A percentile compares a stretch with the other conserved stretches of the same genome.
phyloP scores from a whole-genome alignment of 2,329 filamentous ascomycete species.

The Ophiostoma piceae region DNA sequence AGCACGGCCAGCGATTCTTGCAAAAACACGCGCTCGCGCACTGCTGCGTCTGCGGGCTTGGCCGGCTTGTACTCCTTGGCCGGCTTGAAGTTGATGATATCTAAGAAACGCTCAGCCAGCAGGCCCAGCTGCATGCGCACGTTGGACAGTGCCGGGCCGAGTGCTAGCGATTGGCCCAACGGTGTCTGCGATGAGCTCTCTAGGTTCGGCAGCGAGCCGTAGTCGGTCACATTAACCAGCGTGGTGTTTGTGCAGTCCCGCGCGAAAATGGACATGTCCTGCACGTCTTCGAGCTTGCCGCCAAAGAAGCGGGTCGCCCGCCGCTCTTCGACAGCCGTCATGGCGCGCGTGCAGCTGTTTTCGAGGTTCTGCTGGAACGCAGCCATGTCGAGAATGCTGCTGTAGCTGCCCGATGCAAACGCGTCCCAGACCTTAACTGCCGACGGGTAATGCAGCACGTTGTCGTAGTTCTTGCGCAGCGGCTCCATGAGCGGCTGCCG shows the following conservation, averaged over 20 bases:
- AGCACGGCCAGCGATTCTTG: slow-evolving; percentile 41
- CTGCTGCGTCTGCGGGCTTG: slow-evolving; percentile 36
- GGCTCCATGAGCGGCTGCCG: slow-evolving; percentile 39
- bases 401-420: slow-evolving; percentile 48
- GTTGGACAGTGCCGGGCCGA: slow-evolving; percentile 49
- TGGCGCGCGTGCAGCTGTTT: slow-evolving; percentile 47
- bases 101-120: slow-evolving; percentile 48
- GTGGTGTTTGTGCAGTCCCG: slow-evolving; percentile 29
- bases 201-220: slow-evolving; percentile 48
- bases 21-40: slow-evolving; percentile 43
- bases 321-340: slow-evolving; percentile 49
- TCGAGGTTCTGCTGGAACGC: slow-evolving; percentile 42
- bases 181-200: slow-evolving; percentile 37
- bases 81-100: slow-evolving; percentile 45
- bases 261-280: slow-evolving; percentile 35
- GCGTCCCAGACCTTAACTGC: slow-evolving; percentile 45
- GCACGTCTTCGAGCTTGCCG: slow-evolving; percentile 38
- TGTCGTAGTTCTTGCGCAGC: slow-evolving; percentile 43
- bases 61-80: slow-evolving; percentile 47
- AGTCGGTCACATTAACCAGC: slow-evolving; percentile 46
- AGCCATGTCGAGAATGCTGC: slow-evolving; percentile 46
- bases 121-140: slow-evolving; percentile 46
- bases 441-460: slow-evolving; percentile 38
- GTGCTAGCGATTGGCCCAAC: slow-evolving; percentile 42
- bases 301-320: slow-evolving; percentile 43